These are phyloP conservation scores for Colletotrichum tropicale DNA, from an alignment of 2,329 filamentous ascomycete species.

Conservation along the genomic window DNA sequence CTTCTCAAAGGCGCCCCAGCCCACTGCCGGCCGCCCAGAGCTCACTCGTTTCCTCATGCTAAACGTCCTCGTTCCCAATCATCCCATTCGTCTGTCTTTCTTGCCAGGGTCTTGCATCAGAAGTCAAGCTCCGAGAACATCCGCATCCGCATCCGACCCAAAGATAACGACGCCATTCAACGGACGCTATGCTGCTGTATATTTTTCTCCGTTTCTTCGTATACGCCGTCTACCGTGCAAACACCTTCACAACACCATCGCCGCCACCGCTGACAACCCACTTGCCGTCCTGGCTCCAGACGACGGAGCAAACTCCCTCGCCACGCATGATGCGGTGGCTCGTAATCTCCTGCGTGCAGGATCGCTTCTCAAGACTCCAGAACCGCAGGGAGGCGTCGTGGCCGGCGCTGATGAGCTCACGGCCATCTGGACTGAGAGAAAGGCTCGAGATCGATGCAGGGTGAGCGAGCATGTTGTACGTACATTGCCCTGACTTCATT, in stretches of 20 bases:
- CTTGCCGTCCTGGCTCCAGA: constrained; percentile 94
- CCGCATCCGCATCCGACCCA: background rate
- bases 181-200: constrained; percentile 15
- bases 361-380: constrained; percentile 95
- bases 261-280: constrained; percentile 95
- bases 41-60: background rate
- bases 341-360: constrained; percentile 94
- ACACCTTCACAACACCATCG: constrained; percentile 96
- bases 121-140: background rate
- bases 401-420: constrained; percentile 92
- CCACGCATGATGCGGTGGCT: constrained; percentile 93
- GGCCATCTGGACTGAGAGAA: constrained; percentile 89
- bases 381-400: constrained; percentile 96
- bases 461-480: constrained; percentile 98
- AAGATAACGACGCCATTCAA: constrained; percentile 3
- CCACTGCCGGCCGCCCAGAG: background rate
- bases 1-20: background rate
- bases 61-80: background rate
- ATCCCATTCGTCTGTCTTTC: background rate
- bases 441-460: constrained; percentile 91
- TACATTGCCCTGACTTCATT: constrained; percentile 81
- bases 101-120: background rate
- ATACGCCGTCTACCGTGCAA: constrained; percentile 52
- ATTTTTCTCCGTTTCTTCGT: background rate
- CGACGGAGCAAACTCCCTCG: constrained; percentile 91